Evolutionary conservation across 495 filamentous ascomycete genomes (phyloP).

Genomic region (Penicillium chermesinum): DNA sequence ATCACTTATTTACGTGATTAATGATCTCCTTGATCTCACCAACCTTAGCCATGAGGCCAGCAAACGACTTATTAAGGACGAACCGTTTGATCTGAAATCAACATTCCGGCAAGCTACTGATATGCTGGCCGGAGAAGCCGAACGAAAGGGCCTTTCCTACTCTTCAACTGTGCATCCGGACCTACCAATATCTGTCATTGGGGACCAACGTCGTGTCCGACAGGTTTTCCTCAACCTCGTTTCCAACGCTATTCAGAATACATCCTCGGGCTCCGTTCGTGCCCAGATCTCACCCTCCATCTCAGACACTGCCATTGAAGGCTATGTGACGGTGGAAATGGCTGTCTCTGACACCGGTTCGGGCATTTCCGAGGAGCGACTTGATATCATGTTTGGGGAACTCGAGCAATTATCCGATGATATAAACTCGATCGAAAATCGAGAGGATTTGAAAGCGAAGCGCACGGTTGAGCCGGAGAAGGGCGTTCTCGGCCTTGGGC

Average conservation of each 20-base stretch:
- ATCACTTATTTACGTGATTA: constrained; percentile 87
- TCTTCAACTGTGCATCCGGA: background rate
- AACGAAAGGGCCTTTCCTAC: background rate
- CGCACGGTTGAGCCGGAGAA: constrained; percentile 17
- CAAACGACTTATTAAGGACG: constrained; percentile 1
- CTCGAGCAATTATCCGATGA: constrained; percentile 67
- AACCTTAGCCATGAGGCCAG: background rate
- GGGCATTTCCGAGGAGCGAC: constrained; percentile 64
- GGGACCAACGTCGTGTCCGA: background rate
- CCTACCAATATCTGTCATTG: background rate
- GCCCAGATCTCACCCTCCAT: constrained; percentile 44
- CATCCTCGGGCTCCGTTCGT: background rate
- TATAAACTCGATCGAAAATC: background rate
- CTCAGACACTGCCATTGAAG: background rate
- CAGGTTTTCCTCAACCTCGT: constrained; percentile 1
- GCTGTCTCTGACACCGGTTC: constrained; percentile 67
- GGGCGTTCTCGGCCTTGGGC: constrained; percentile 64
- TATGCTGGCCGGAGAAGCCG: constrained; percentile 1
- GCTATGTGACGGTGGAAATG: constrained; percentile 55
- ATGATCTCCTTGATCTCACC: constrained; percentile 68
- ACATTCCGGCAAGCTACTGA: background rate
- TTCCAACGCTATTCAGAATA: background rate
- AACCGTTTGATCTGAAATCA: background rate
- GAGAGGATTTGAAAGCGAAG: constrained; percentile 30
- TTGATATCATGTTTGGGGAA: constrained; percentile 74